These are phyloP conservation scores for Aspergillus awamori DNA, from an alignment of 2,329 filamentous ascomycete species.

Conservation along the genomic window DNA sequence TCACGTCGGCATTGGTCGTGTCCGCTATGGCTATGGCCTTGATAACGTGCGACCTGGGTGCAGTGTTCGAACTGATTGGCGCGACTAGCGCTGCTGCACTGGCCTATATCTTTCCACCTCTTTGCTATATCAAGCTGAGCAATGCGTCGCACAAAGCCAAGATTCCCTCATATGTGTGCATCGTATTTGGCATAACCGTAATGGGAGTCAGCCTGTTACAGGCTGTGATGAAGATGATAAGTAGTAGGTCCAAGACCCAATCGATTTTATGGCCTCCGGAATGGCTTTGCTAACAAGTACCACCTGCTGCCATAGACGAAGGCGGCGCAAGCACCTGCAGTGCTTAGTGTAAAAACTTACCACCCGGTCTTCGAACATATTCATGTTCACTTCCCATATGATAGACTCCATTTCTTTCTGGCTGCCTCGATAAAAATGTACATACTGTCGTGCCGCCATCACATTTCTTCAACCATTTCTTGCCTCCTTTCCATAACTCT, in stretches of 20 bases:
- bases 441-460: not conserved
- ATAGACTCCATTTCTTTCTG: slow-evolving; percentile 16
- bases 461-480: not conserved
- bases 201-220: slow-evolving; percentile 80
- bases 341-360: slow-evolving; percentile 17
- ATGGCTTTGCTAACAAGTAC: slow-evolving; percentile 16
- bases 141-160: slow-evolving; percentile 74
- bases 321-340: slow-evolving; percentile 37
- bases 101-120: slow-evolving; percentile 90
- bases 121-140: slow-evolving; percentile 94
- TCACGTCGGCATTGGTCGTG: slow-evolving; percentile 81
- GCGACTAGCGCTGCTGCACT: slow-evolving; percentile 92
- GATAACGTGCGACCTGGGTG: slow-evolving; percentile 87
- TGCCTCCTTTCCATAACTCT: too few relatives aligned
- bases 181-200: slow-evolving; percentile 76
- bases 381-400: slow-evolving; percentile 5
- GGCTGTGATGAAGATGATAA: slow-evolving; percentile 68
- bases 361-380: not conserved
- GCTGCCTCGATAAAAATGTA: slow-evolving; percentile 2
- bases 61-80: slow-evolving; percentile 94
- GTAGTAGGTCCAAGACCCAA: slow-evolving; percentile 35
- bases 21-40: slow-evolving; percentile 76
- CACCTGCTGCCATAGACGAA: slow-evolving; percentile 32
- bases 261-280: not conserved
- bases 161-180: slow-evolving; percentile 69